Percentiles rank a stretch among this genome's conserved stretches.
These are phyloP conservation scores for Glycine soja DNA, from an alignment of 306 rosid species.

Conservation along the genomic window DNA sequence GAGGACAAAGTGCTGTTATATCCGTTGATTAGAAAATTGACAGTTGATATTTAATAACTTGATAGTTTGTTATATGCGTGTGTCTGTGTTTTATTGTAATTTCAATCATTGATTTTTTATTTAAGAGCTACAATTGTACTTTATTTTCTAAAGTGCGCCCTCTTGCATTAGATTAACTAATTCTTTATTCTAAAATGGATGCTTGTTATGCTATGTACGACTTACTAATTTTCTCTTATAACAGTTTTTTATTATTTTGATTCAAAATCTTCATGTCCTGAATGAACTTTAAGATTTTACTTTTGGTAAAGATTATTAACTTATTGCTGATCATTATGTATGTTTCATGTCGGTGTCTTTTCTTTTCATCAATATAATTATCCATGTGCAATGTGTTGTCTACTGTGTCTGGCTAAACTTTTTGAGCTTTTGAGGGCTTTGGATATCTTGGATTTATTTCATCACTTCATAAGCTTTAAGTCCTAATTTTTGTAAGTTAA, in stretches of 20 bases:
- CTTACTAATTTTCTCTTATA: not conserved
- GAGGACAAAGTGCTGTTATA: too few species aligned
- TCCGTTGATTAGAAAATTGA: too few species aligned
- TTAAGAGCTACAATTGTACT: not conserved
- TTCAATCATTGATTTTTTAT: not conserved
- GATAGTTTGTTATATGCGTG: too few species aligned
- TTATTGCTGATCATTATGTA: not conserved
- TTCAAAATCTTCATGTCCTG: too few species aligned
- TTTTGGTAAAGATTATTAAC: constrained; percentile 30
- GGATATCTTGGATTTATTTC: not conserved
- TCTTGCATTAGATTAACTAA: not conserved
- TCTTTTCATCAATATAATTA: constrained; percentile 26
- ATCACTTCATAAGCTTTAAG: not conserved
- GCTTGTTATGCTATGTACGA: not conserved
- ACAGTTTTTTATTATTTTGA: constrained; percentile 34
- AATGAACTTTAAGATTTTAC: not conserved
- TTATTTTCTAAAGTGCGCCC: not conserved
- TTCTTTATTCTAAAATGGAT: not conserved
- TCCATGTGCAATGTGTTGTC: not conserved
- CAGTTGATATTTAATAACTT: too few species aligned
- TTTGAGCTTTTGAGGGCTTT: not conserved
- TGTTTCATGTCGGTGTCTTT: constrained; percentile 15
- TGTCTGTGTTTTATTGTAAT: not conserved
- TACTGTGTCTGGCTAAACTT: not conserved
- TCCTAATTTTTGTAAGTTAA: not conserved